phyloP scores from a whole-genome alignment of 495 filamentous ascomycete species.

The Cryomyces minteri region DNA sequence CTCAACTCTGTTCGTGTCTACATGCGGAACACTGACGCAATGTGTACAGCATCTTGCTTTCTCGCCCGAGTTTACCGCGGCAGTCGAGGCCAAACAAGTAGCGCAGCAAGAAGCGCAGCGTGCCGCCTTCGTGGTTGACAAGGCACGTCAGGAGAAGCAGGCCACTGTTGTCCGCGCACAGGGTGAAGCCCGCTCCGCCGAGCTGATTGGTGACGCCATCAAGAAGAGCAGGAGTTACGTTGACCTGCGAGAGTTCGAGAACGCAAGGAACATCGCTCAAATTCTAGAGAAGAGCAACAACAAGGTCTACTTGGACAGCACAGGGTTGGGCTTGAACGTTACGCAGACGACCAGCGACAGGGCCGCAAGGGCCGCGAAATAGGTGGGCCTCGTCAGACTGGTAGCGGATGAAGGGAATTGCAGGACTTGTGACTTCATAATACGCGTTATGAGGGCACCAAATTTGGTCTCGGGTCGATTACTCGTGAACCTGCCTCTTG shows the following conservation, averaged over 20 bases:
- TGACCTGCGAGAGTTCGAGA: conserved; percentile 93
- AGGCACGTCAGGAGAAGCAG: conserved; percentile 98
- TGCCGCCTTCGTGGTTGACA: conserved; percentile 95
- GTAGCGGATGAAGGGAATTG: too few relatives aligned
- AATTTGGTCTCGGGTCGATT: too few relatives aligned
- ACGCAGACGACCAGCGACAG: conserved; percentile 34
- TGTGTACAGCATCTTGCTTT: conserved; percentile 74
- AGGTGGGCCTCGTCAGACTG: too few relatives aligned
- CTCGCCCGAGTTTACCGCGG: conserved; percentile 97
- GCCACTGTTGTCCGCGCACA: conserved; percentile 95
- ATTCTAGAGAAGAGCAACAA: conserved; percentile 79
- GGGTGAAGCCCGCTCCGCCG: conserved; percentile 95
- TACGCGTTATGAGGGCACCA: too few relatives aligned
- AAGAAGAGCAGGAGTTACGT: conserved; percentile 97
- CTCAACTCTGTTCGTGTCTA: neutral
- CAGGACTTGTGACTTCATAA: too few relatives aligned
- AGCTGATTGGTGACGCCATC: conserved; percentile 96
- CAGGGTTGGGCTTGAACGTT: conserved; percentile 84
- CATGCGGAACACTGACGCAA: conserved; percentile 4
- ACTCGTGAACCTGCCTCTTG: too few relatives aligned
- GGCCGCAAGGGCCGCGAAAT: conserved; percentile 3
- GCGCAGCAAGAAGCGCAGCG: conserved; percentile 97
- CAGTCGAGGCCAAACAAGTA: conserved; percentile 97
- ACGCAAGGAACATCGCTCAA: conserved; percentile 68
- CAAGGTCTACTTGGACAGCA: conserved; percentile 80